Conservation (phyloP, 176 grass and related monocot species). For the Olyra latifolia region DNA sequence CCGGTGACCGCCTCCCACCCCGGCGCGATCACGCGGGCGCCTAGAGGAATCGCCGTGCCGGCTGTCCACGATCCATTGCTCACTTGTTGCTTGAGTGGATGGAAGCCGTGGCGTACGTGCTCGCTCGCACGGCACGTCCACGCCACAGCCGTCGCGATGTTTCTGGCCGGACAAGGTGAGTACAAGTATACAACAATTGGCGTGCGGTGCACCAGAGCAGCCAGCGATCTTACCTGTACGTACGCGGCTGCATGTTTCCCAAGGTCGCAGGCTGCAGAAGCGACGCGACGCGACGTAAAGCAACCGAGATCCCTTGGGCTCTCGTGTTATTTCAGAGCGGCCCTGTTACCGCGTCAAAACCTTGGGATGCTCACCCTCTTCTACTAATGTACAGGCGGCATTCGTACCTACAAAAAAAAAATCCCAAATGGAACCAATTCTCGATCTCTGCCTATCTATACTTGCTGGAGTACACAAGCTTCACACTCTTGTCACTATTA, state of each 20-base stretch:
- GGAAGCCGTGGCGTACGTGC: no score
- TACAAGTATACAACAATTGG: no score
- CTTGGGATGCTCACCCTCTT: not conserved
- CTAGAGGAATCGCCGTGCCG: no score
- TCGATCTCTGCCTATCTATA: slow-evolving; percentile 7
- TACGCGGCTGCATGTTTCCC: not conserved
- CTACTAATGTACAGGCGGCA: not conserved
- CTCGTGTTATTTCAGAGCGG: not conserved
- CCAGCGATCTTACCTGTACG: no score
- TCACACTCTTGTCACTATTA: not conserved
- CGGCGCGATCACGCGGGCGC: no score
- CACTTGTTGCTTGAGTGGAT: no score
- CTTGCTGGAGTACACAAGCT: not conserved
- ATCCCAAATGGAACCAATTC: not conserved
- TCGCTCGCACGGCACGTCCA: no score
- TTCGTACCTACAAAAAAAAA: not conserved
- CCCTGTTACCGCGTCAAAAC: not conserved
- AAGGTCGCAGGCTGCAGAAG: not conserved
- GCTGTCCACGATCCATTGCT: no score
- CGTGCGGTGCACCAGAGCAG: no score
- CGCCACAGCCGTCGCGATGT: no score
- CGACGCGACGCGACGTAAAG: not conserved
- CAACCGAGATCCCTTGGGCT: not conserved
- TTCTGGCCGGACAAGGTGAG: no score
- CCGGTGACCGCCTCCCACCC: no score